A percentile compares a stretch with the other conserved stretches of the same genome.
Conservation (phyloP, 352 stramenopile genomes). For the Globisporangium paroecandrum region DNA sequence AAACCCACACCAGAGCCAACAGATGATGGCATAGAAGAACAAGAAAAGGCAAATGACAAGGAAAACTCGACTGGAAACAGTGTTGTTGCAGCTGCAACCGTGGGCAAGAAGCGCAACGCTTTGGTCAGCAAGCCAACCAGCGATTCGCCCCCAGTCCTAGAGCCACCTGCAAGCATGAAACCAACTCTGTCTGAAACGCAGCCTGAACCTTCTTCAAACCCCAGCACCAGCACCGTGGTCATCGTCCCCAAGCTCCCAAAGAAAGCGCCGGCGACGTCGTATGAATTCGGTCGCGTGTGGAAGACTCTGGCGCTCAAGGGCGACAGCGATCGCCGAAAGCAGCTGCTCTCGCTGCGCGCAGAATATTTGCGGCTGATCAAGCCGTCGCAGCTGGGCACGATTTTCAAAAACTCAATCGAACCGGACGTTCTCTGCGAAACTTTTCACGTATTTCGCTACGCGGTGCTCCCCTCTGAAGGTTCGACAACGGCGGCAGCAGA, state of each 20-base stretch:
- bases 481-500: not conserved
- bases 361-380: conserved; percentile 50
- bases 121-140: conserved; percentile 1
- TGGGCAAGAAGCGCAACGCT: not conserved
- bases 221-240: not conserved
- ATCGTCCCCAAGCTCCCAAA: conserved; percentile 55
- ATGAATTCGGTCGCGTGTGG: conserved; percentile 81
- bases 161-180: not conserved
- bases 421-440: conserved; percentile 73
- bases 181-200: not conserved
- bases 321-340: conserved; percentile 22
- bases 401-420: conserved; percentile 81
- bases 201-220: not conserved
- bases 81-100: not conserved
- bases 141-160: not conserved
- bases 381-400: conserved; percentile 25
- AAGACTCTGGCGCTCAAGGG: conserved; percentile 55
- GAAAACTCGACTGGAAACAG: conserved; percentile 13
- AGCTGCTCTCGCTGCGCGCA: conserved; percentile 37
- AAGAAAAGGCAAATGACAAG: conserved; percentile 1
- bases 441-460: conserved; percentile 40
- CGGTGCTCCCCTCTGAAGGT: conserved; percentile 9
- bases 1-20: conserved; percentile 20
- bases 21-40: not conserved
- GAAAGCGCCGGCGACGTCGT: conserved; percentile 63